A percentile compares a stretch with the other conserved stretches of the same genome.
Conservation (phyloP, 371 early-diverging fungal species). For the Polyrhizophydium stewartii region DNA sequence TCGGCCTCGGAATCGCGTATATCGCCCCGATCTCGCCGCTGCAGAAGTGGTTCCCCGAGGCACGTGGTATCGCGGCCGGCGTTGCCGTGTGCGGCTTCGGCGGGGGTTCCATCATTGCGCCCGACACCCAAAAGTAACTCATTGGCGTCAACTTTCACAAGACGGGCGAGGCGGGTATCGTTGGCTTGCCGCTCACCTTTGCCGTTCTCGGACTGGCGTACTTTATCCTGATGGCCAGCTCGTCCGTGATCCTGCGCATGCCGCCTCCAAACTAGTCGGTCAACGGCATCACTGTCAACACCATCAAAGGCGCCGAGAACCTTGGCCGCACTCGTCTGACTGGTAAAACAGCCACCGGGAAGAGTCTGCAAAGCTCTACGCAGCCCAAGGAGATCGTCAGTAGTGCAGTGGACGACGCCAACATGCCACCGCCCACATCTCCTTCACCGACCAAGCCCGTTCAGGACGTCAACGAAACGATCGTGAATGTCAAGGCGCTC, state of each 20-base stretch:
- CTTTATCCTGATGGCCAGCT: constrained; percentile 47
- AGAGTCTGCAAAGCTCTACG: neutral
- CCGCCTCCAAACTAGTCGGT: constrained; percentile 62
- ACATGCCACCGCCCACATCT: no score
- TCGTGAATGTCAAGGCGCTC: neutral
- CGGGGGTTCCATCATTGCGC: constrained; percentile 60
- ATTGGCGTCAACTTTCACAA: constrained; percentile 29
- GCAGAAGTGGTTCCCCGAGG: constrained; percentile 35
- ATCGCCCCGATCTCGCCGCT: constrained; percentile 55
- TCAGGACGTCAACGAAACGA: constrained; percentile 4
- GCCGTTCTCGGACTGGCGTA: constrained; percentile 49
- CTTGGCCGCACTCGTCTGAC: neutral
- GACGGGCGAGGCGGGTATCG: constrained; percentile 13
- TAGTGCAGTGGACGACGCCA: constrained; percentile 2
- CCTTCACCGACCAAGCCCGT: no score
- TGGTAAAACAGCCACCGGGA: neutral
- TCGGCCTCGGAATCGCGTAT: constrained; percentile 62
- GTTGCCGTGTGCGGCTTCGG: constrained; percentile 68
- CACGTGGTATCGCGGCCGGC: constrained; percentile 33
- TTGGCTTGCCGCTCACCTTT: constrained; percentile 52
- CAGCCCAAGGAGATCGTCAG: constrained; percentile 1
- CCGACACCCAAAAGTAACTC: constrained; percentile 51
- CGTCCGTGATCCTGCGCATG: constrained; percentile 51
- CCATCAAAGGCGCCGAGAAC: constrained; percentile 39
- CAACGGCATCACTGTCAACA: constrained; percentile 49